phyloP scores from a whole-genome alignment of 768 basidiomycete genomes.

The Rhodotorula taiwanensis region DNA sequence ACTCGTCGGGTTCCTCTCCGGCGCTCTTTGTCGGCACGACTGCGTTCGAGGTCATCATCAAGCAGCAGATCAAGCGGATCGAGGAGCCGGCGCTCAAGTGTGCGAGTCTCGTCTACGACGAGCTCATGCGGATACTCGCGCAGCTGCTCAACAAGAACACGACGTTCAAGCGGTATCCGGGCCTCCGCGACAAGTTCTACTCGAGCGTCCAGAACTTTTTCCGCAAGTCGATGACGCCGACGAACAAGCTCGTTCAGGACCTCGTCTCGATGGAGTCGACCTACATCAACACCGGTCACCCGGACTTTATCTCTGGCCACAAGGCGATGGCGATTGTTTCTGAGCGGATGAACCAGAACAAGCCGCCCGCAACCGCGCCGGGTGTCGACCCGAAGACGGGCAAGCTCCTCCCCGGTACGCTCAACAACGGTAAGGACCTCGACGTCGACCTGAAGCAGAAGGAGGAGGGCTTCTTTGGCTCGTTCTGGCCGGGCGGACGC shows the following conservation, averaged over 20 bases:
- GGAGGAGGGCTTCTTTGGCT: slow-evolving; percentile 74
- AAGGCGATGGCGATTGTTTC: slow-evolving; percentile 84
- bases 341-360: slow-evolving; percentile 73
- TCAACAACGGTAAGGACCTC: slow-evolving; percentile 91
- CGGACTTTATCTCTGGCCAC: slow-evolving; percentile 95
- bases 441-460: slow-evolving; percentile 86
- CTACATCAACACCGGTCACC: slow-evolving; percentile 98
- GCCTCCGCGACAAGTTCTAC: slow-evolving; percentile 94
- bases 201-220: slow-evolving; percentile 92
- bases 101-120: slow-evolving; percentile 92
- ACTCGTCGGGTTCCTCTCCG: slow-evolving; percentile 95
- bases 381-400: slow-evolving; percentile 63
- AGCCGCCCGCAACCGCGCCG: slow-evolving; percentile 54
- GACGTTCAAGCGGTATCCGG: slow-evolving; percentile 93
- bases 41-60: slow-evolving; percentile 97
- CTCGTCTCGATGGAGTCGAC: slow-evolving; percentile 97
- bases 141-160: slow-evolving; percentile 85
- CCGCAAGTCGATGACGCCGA: slow-evolving; percentile 87
- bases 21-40: slow-evolving; percentile 92
- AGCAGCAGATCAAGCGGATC: slow-evolving; percentile 94
- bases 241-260: slow-evolving; percentile 86
- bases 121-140: slow-evolving; percentile 89
- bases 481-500: slow-evolving; percentile 69
- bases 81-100: slow-evolving; percentile 93
- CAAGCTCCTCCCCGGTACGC: slow-evolving; percentile 55